Evolutionary conservation across 176 grass and related monocot genomes (phyloP), one percentile per base, ranked within the genome.

Genomic region (Aegilops umbellulata): DNA sequence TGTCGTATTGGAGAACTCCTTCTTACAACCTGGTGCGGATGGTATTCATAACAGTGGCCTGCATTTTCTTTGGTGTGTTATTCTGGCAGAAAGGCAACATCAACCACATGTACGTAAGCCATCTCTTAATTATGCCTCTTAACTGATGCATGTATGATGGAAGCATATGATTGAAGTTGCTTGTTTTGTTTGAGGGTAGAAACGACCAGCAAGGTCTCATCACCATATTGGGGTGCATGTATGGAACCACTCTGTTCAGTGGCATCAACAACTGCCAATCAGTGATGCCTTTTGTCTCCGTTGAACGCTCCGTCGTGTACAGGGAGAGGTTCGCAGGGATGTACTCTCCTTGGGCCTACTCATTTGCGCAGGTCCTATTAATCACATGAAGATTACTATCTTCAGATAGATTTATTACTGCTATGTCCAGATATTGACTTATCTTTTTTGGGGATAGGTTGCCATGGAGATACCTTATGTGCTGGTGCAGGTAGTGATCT

Each of bases 261-360:
- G 94, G 94, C 38, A 91, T 94, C 62, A 92, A 89, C 41, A 92
- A 91, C 42, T 80, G 88, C 61, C 80, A 91, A 6, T 91, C 78
- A 3, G 88, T 94, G 61, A 85, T 92, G 81, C 95, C 92, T 19
- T 90, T 92, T 36, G 63, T 97, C 39, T 69, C 90, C 30, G 35
- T 86, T 30, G 95, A 97, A 69, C 82, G 92, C 6, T 78, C 84
- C 4, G 92, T 97, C 13, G 46, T 97, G 34, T 97, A 91, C 19
- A 88, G 92, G 60, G 95, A 97, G 65, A 97, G 88, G 13, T 97
- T 94, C 85, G 90, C 95, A n/a, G 95, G 92, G 85, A 97, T 94
- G 94, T 97, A 97, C 80, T 94, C 95, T 46, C 84, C 86, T 36
- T 97, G 95, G 95, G 92, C 90, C 34, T 97, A 97, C 62, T 92